Conservation (phyloP, 352 stramenopile species). For the Phytophthora tubulina region DNA sequence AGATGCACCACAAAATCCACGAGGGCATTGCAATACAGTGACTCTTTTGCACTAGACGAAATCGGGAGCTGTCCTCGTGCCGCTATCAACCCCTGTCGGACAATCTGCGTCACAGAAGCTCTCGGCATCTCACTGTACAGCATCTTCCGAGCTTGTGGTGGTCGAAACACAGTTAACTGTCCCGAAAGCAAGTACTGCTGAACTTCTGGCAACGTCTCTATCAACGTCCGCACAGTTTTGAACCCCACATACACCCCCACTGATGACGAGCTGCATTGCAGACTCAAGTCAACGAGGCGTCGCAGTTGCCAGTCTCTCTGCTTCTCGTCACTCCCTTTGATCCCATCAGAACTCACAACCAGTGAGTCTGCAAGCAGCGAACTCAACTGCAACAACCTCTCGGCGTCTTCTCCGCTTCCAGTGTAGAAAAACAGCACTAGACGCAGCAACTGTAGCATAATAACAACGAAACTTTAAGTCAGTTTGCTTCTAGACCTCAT, state of each 20-base stretch:
- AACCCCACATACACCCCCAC: constrained; percentile 20
- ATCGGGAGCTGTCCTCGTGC: constrained; percentile 29
- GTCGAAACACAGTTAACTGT: constrained; percentile 25
- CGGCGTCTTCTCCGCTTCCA: constrained; percentile 34
- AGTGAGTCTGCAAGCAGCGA: constrained; percentile 41
- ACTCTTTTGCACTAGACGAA: constrained; percentile 25
- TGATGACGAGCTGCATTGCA: constrained; percentile 42
- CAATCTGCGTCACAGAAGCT: constrained; percentile 40
- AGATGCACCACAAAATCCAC: constrained; percentile 40
- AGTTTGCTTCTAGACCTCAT: constrained; percentile 9
- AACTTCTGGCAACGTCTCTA: constrained; percentile 34
- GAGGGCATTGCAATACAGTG: constrained; percentile 40
- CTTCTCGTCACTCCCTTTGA: constrained; percentile 24
- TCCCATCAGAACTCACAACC: constrained; percentile 18
- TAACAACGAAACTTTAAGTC: constrained; percentile 8
- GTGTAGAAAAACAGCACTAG: constrained; percentile 59
- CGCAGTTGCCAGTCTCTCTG: constrained; percentile 50
- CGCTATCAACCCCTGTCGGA: constrained; percentile 37
- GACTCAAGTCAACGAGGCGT: constrained; percentile 56
- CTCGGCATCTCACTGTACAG: constrained; percentile 41
- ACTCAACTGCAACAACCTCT: constrained; percentile 41
- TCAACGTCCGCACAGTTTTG: constrained; percentile 28
- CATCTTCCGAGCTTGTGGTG: constrained; percentile 19
- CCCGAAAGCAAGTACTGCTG: constrained; percentile 47
- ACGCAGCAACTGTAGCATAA: constrained; percentile 43